These are phyloP conservation scores for Aulographum hederae DNA, from an alignment of 2,329 filamentous ascomycete species.

Conservation along the genomic window DNA sequence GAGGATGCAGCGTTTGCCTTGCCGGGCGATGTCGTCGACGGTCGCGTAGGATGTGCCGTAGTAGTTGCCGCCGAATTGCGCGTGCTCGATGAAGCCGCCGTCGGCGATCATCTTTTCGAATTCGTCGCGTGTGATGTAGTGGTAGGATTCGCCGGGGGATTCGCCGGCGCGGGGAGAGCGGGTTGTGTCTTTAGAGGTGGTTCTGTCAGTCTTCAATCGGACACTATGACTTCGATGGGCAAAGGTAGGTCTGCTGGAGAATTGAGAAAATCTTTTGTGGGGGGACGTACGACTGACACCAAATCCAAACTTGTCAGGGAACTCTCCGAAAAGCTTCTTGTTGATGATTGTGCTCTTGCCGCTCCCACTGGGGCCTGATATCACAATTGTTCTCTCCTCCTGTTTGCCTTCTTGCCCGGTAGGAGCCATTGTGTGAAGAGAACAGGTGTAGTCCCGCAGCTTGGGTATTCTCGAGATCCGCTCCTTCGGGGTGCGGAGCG, in stretches of 20 bases:
- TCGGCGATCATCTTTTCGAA: constrained; percentile 52
- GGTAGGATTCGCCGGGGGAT: constrained; percentile 60
- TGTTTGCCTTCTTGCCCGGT: constrained; percentile 13
- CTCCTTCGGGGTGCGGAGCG: too few relatives aligned
- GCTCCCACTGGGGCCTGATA: constrained; percentile 63
- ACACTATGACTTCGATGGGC: too few relatives aligned
- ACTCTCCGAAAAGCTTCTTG: constrained; percentile 47
- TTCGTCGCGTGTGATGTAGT: constrained; percentile 48
- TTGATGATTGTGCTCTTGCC: constrained; percentile 64
- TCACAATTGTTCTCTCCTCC: too few relatives aligned
- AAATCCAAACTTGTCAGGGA: constrained; percentile 48
- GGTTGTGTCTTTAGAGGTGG: constrained; percentile 47
- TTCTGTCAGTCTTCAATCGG: too few relatives aligned
- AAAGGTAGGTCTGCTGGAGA: constrained; percentile 14
- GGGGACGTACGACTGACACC: constrained; percentile 20
- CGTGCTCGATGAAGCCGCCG: constrained; percentile 70
- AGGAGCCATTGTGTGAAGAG: background rate
- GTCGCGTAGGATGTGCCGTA: constrained; percentile 75
- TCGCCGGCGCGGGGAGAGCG: constrained; percentile 60
- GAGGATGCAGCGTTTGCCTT: constrained; percentile 60
- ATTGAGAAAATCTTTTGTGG: constrained; percentile 9
- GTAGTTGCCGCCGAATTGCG: constrained; percentile 66
- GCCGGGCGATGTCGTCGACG: constrained; percentile 54
- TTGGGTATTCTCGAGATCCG: too few relatives aligned
- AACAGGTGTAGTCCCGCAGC: too few relatives aligned